Percentiles rank a stretch among this genome's conserved stretches.
Conservation (phyloP, 352 stramenopile species). For the Phytophthora aleatoria region DNA sequence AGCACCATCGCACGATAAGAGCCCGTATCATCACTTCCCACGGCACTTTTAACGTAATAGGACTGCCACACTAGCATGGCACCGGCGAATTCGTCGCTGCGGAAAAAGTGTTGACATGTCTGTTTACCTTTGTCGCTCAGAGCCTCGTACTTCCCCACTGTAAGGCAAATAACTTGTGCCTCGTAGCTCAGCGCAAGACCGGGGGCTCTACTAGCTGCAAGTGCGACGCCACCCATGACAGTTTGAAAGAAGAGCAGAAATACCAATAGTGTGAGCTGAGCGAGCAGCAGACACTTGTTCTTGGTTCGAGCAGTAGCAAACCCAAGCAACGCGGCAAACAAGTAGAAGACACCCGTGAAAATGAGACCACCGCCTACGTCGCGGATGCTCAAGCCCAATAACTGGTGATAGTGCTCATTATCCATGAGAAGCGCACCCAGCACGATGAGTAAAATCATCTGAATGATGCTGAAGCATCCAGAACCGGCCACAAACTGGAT, state of each 20-base stretch:
- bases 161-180: slow-evolving; percentile 58
- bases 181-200: slow-evolving; percentile 35
- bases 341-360: slow-evolving; percentile 66
- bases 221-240: slow-evolving; percentile 61
- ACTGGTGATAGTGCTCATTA: slow-evolving; percentile 67
- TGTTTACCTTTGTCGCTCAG: slow-evolving; percentile 39
- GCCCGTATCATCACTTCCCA: slow-evolving; percentile 10
- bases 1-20: slow-evolving; percentile 64
- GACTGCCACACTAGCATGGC: slow-evolving; percentile 74
- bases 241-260: slow-evolving; percentile 61
- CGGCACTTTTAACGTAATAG: slow-evolving; percentile 64
- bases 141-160: slow-evolving; percentile 57
- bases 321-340: slow-evolving; percentile 47
- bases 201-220: slow-evolving; percentile 37
- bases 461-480: slow-evolving; percentile 66
- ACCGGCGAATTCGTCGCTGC: slow-evolving; percentile 65
- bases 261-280: slow-evolving; percentile 53
- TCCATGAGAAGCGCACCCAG: slow-evolving; percentile 53
- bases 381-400: slow-evolving; percentile 55
- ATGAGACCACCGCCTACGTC: slow-evolving; percentile 70
- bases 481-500: slow-evolving; percentile 63
- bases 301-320: slow-evolving; percentile 61
- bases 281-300: slow-evolving; percentile 80
- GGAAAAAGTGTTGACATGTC: slow-evolving; percentile 56
- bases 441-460: slow-evolving; percentile 58